phyloP scores from a whole-genome alignment of 1,284 basidiomycete species.

The Naganishia albida region DNA sequence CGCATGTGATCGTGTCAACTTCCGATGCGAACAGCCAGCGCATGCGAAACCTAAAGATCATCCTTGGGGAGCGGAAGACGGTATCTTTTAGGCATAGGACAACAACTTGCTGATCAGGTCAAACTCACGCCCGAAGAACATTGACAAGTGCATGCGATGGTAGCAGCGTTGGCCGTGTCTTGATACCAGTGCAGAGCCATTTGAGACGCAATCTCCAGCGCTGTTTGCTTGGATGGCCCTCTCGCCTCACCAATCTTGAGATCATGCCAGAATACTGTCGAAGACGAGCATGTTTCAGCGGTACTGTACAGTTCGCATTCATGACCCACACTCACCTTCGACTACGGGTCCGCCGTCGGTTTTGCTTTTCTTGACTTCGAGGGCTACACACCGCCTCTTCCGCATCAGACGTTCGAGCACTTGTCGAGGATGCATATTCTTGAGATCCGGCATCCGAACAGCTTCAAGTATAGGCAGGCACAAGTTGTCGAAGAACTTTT shows the following conservation, averaged over 20 bases:
- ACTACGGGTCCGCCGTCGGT: not conserved
- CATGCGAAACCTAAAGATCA: not conserved
- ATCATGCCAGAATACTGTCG: conserved; percentile 12
- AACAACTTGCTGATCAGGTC: not conserved
- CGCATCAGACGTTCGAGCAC: conserved; percentile 6
- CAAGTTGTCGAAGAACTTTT: not conserved
- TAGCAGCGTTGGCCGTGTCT: not conserved
- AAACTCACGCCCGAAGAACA: not conserved
- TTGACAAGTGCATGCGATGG: not conserved
- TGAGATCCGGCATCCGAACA: conserved; percentile 6
- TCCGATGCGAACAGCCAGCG: too few species aligned
- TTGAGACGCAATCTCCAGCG: conserved; percentile 1
- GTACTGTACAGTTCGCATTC: not conserved
- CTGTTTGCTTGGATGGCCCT: not conserved
- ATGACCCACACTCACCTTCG: not conserved
- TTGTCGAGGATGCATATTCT: conserved; percentile 23
- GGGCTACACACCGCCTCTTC: conserved; percentile 2
- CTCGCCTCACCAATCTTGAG: not conserved
- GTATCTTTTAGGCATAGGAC: not conserved
- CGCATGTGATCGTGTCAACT: too few species aligned
- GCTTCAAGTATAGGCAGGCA: not conserved
- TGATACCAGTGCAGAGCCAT: conserved; percentile 17
- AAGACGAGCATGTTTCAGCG: not conserved
- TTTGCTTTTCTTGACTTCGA: conserved; percentile 2
- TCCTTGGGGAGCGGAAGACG: not conserved